phyloP scores from a whole-genome alignment of 1,139 yeast genomes.

The Kodamaea arcana region DNA sequence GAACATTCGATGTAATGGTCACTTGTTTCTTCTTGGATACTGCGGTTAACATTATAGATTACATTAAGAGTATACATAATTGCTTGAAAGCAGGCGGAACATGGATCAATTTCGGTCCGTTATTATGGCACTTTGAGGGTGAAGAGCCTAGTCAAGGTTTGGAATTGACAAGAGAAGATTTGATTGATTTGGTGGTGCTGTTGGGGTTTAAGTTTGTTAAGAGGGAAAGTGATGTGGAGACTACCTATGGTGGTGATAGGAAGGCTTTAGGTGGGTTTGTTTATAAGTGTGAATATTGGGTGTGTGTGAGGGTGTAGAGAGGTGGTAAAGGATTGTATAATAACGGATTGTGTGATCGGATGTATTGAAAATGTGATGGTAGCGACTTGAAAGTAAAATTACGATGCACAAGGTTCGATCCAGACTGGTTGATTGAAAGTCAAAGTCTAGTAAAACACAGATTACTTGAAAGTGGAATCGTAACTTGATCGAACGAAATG shows the following conservation, averaged over 20 bases:
- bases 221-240: conserved; percentile 40
- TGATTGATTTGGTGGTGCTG: conserved; percentile 43
- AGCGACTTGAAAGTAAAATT: too few species aligned
- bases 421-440: too few species aligned
- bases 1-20: conserved; percentile 50
- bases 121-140: conserved; percentile 81
- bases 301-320: conserved; percentile 35
- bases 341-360: neutral
- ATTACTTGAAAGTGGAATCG: too few species aligned
- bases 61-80: conserved; percentile 54
- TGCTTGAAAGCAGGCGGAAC: conserved; percentile 52
- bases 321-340: neutral
- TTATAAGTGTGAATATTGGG: conserved; percentile 73
- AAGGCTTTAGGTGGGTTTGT: conserved; percentile 52
- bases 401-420: too few species aligned
- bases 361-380: too few species aligned
- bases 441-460: too few species aligned
- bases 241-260: conserved; percentile 56
- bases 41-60: conserved; percentile 67
- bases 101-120: conserved; percentile 86
- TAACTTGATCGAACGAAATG: too few species aligned
- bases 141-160: conserved; percentile 49
- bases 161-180: conserved; percentile 61
- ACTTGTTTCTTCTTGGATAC: conserved; percentile 84
- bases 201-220: conserved; percentile 54